A percentile compares a stretch with the other conserved stretches of the same genome.
Evolutionary conservation across 352 stramenopile genomes (phyloP).

Genomic region (Globisporangium ultimum): DNA sequence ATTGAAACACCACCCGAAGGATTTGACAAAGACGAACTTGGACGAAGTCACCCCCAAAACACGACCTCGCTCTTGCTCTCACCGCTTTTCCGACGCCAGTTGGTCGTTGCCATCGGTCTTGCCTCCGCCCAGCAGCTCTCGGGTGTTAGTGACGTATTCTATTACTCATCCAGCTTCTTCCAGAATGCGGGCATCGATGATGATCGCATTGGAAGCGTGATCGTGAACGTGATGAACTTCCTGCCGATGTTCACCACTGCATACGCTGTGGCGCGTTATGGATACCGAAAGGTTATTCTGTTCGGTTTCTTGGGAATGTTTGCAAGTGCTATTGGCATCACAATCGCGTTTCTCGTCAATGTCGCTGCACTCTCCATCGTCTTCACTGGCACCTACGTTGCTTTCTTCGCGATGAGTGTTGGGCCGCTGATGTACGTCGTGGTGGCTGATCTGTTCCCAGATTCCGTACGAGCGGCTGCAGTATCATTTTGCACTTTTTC

Average conservation of each 20-base stretch:
- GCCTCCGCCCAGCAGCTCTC: slow-evolving; percentile 47
- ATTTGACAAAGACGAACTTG: not conserved
- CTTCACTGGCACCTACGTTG: slow-evolving; percentile 46
- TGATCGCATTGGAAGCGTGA: slow-evolving; percentile 48
- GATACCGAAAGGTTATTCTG: slow-evolving; percentile 49
- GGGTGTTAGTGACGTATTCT: slow-evolving; percentile 67
- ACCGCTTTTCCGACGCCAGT: slow-evolving; percentile 25
- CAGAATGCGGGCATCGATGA: slow-evolving; percentile 50
- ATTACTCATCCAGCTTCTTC: slow-evolving; percentile 68
- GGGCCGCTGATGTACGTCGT: slow-evolving; percentile 54
- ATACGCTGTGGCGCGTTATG: slow-evolving; percentile 27
- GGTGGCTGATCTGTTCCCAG: slow-evolving; percentile 47
- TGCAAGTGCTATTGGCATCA: slow-evolving; percentile 41
- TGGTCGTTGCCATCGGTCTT: slow-evolving; percentile 44
- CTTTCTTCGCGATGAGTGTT: slow-evolving; percentile 41
- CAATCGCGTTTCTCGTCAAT: slow-evolving; percentile 18
- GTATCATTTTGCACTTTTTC: slow-evolving; percentile 41
- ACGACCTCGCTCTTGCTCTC: slow-evolving; percentile 8
- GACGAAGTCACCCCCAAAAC: not conserved
- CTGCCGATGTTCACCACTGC: slow-evolving; percentile 42
- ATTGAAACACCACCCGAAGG: not conserved
- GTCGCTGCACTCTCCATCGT: slow-evolving; percentile 43
- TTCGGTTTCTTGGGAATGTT: slow-evolving; percentile 47
- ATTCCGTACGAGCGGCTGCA: slow-evolving; percentile 41
- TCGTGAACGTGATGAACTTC: slow-evolving; percentile 56